Evolutionary conservation across 257 asterid genomes (phyloP), one percentile per base, ranked within the genome.

Genomic region (Solanum bulbocastanum): DNA sequence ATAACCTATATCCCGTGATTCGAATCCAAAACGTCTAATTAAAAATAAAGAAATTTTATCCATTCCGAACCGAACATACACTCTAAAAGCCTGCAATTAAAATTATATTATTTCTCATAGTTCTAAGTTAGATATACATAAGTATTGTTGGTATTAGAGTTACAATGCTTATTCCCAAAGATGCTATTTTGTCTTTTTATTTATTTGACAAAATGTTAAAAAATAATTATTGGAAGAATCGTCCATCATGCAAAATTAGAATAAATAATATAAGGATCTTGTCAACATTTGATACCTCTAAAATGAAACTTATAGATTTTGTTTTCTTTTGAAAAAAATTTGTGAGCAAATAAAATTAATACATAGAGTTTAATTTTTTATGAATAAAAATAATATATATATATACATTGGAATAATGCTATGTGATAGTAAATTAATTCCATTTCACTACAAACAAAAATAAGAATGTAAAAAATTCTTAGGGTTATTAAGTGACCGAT

Each of bases 181-280:
- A 92, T 92, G 89, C 94, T 88, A 68, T 30, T 92, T 92, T 93
- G 94, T 91, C 90, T n/a, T 52, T 37, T 25, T 62, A 62, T 36
- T 37, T 66, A 85, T 16, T 8, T 39, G 0, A n/a, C 39, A 84
- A 60, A 35, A 60, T 36, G 27, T 46, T 39, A 7, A 71, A 32
- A 16, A 16, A 81, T 36, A 10, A 46, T 9, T 46, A 13, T 81
- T 81, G 85, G 85, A 81, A 46, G 11, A 81, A 81, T 81, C 85
- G 68, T 46, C 18, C 62, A 2, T 68, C 85, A 32, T 44, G 20
- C 30, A 46, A 81, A 79, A 23, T 1, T 25, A 39, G 10, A 85
- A 44, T 85, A 25, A 37, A 85, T 78, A 56, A 56, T 56, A 11
- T 2, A n/a, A 40, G 81, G 22, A 85, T 85, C 66, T 85, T 85